Percentiles rank a stretch among this genome's conserved stretches.
phyloP scores from a whole-genome alignment of 768 basidiomycete species.

The Panus rudis region DNA sequence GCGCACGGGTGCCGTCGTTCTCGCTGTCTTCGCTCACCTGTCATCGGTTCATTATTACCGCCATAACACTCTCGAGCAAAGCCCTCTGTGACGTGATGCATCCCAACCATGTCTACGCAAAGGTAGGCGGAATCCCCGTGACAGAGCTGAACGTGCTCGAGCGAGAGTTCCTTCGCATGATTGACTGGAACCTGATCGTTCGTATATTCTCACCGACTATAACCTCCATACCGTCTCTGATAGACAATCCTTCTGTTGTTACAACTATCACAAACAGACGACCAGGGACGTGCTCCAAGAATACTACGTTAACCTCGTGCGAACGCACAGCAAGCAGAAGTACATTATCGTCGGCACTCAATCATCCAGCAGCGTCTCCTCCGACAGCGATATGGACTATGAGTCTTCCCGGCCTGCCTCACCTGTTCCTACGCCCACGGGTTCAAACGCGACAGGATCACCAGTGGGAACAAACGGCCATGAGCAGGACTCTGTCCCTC shows the following conservation, averaged over 20 bases:
- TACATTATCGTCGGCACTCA: constrained; percentile 45
- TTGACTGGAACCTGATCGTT: constrained; percentile 94
- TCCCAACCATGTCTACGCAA: constrained; percentile 91
- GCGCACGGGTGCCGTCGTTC: constrained; percentile 79
- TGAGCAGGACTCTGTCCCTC: constrained; percentile 7
- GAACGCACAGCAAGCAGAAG: constrained; percentile 64
- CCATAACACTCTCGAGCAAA: constrained; percentile 89
- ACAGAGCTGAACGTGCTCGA: constrained; percentile 92
- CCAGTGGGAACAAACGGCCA: constrained; percentile 20
- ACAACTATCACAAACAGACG: constrained; percentile 48
- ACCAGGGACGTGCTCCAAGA: constrained; percentile 86
- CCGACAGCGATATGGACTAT: constrained; percentile 50
- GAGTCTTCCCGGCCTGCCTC: constrained; percentile 46
- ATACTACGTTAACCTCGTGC: constrained; percentile 90
- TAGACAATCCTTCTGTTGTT: constrained; percentile 18
- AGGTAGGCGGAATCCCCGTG: constrained; percentile 90
- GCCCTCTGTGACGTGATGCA: constrained; percentile 94
- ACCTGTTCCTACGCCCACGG: constrained; percentile 28
- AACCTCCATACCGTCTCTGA: not conserved
- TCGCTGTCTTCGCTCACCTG: constrained; percentile 93
- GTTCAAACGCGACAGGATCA: constrained; percentile 13
- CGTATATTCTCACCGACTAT: constrained; percentile 27
- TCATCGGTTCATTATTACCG: constrained; percentile 94
- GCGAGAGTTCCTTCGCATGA: constrained; percentile 83
- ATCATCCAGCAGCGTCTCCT: constrained; percentile 21